These are phyloP conservation scores for Blastocystis sp. DNA, from an alignment of 352 stramenopile species.

Conservation along the genomic window DNA sequence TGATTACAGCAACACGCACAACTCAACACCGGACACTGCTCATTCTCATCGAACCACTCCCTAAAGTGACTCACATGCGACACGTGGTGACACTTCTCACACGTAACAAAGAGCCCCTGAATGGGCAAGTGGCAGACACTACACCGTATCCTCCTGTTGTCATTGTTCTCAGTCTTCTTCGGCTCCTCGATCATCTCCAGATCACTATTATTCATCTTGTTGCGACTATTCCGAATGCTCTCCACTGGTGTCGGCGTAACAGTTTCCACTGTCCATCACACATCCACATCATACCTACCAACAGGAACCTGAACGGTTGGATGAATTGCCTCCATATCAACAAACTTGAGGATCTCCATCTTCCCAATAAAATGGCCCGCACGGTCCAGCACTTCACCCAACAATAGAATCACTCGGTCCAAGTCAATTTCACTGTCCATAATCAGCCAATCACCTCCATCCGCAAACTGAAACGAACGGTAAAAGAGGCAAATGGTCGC, in stretches of 20 bases:
- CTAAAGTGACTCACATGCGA: constrained; percentile 18
- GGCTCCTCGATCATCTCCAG: neutral
- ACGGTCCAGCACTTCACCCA: neutral
- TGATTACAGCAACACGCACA: constrained; percentile 38
- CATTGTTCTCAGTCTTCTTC: neutral
- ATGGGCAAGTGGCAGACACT: neutral
- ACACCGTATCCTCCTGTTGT: neutral
- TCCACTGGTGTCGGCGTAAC: neutral
- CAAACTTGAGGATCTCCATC: neutral
- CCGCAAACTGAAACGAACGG: neutral
- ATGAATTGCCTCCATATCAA: neutral
- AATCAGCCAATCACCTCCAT: neutral
- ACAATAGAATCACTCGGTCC: neutral
- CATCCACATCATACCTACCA: neutral
- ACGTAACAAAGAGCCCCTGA: constrained; percentile 17
- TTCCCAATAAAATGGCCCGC: neutral
- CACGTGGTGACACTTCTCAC: constrained; percentile 5
- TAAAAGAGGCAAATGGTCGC: neutral
- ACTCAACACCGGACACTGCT: neutral
- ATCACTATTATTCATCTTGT: neutral
- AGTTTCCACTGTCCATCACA: neutral
- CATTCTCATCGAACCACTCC: constrained; percentile 22
- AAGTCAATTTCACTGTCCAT: neutral
- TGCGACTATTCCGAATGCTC: neutral
- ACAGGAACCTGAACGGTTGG: neutral